Conservation (phyloP, 176 grass and related monocot species). For the sorghum (Sorghum bicolor) region DNA sequence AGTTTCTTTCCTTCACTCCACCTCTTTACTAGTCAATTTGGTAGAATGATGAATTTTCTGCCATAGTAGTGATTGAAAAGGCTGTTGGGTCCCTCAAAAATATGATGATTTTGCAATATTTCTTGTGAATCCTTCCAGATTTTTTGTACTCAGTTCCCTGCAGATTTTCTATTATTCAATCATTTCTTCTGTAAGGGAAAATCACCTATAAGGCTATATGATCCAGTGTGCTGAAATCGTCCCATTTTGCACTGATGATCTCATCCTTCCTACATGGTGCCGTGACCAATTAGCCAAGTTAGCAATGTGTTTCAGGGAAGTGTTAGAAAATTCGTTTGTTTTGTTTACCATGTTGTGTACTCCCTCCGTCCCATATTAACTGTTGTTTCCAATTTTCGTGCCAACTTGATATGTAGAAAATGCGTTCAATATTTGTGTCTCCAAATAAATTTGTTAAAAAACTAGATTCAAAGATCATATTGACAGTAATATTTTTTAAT, state of each 20-base stretch:
- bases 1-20: not conserved
- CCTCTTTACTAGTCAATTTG: not conserved
- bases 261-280: not conserved
- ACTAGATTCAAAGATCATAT: too few relatives aligned
- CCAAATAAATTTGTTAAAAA: too few relatives aligned
- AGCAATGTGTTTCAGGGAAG: not conserved
- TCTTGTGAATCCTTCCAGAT: not conserved
- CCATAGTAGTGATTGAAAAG: not conserved
- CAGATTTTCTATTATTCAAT: constrained; percentile 7
- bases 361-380: too few relatives aligned
- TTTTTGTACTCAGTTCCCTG: not conserved
- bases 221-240: not conserved
- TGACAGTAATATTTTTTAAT: too few relatives aligned
- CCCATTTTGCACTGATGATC: not conserved
- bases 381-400: too few relatives aligned
- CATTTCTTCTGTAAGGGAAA: not conserved
- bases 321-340: not conserved
- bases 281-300: not conserved
- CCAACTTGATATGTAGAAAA: too few relatives aligned
- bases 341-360: not conserved
- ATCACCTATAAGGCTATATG: not conserved
- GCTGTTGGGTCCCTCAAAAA: not conserved
- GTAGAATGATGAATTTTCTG: not conserved
- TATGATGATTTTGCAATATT: not conserved
- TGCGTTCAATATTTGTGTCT: too few relatives aligned